Evolutionary conservation across 2,329 filamentous ascomycete species (phyloP), one percentile per base, ranked within the genome.

Genomic region (Capronia epimyces): DNA sequence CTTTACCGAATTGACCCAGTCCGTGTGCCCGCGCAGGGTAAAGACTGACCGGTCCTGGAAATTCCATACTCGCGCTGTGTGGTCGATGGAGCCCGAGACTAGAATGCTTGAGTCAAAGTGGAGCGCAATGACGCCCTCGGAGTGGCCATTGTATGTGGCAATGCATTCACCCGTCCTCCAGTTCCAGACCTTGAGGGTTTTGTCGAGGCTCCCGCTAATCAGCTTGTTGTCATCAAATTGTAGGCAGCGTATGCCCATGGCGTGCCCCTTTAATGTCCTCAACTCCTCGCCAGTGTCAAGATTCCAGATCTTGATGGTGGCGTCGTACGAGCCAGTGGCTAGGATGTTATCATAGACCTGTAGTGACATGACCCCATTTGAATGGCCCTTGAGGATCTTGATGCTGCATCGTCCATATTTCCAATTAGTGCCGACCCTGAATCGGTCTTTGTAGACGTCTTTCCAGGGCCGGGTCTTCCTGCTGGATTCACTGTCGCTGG

Each of bases 1-100:
- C 59, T 86, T 85, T 25, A 97, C 91, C n/a, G 87, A 84, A 69
- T 98, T 98, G 62, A 98, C 90, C 87, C 91, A 97, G 67, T 97
- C 90, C 0, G 77, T 81, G 66, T 98, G 93, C 7, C 90, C 91
- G 20, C 84, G 82, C 10, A 98, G 76, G 45, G 82, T 78, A 60
- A 86, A 95, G 0, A 84, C 86, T 46, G 87, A 83, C 66, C 88
- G 89, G 52, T 86, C 87, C 62, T 86, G 80, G 63, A 94, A 93
- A 67, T 95, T 91, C 80, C 91, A 96, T 40, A 98, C 84, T 66
- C 91, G 89, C 67, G 97, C 84, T 1, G 85, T 91, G 66, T 82
- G 83, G 69, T 98, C 93, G 57, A 90, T 84, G 1, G 89, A 95
- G 0, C 89, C 93, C 1, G 89, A 94, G 0, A 88, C 91, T 15